Evolutionary conservation across 2,329 filamentous ascomycete genomes (phyloP).

Genomic region (Scortechinia acanthostroma): DNA sequence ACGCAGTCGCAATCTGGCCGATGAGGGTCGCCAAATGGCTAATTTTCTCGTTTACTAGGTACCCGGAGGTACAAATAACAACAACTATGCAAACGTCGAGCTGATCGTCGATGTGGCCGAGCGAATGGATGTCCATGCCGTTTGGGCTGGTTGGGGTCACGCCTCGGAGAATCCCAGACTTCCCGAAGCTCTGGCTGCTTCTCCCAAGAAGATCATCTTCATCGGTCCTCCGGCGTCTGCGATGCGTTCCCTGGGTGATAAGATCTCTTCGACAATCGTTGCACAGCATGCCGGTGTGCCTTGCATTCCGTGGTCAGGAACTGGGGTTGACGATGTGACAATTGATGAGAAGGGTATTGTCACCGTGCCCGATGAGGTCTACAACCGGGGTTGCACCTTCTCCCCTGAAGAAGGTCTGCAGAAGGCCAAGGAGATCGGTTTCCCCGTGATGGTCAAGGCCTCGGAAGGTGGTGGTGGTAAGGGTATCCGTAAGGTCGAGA

Average conservation of each 20-base stretch:
- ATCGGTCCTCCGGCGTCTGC: slow-evolving; percentile 95
- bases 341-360: slow-evolving; percentile 81
- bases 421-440: slow-evolving; percentile 84
- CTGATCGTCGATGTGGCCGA: slow-evolving; percentile 97
- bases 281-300: slow-evolving; percentile 93
- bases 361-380: slow-evolving; percentile 78
- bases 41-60: too few species aligned
- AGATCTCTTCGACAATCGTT: slow-evolving; percentile 98
- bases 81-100: slow-evolving; percentile 99
- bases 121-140: slow-evolving; percentile 95
- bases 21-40: too few species aligned
- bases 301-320: slow-evolving; percentile 98
- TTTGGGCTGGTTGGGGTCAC: slow-evolving; percentile 99
- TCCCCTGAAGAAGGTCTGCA: slow-evolving; percentile 83
- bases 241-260: slow-evolving; percentile 98
- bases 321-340: slow-evolving; percentile 75
- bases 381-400: slow-evolving; percentile 83
- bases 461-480: slow-evolving; percentile 98
- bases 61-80: slow-evolving; percentile 97
- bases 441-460: slow-evolving; percentile 99
- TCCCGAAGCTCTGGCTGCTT: slow-evolving; percentile 89
- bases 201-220: slow-evolving; percentile 97
- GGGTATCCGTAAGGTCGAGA: slow-evolving; percentile 91
- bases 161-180: slow-evolving; percentile 98
- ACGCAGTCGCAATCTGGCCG: too few species aligned